Evolutionary conservation across 345 rosid genomes (phyloP), one percentile per base, ranked within the genome.

Genomic region (Eucalyptus caleyi): DNA sequence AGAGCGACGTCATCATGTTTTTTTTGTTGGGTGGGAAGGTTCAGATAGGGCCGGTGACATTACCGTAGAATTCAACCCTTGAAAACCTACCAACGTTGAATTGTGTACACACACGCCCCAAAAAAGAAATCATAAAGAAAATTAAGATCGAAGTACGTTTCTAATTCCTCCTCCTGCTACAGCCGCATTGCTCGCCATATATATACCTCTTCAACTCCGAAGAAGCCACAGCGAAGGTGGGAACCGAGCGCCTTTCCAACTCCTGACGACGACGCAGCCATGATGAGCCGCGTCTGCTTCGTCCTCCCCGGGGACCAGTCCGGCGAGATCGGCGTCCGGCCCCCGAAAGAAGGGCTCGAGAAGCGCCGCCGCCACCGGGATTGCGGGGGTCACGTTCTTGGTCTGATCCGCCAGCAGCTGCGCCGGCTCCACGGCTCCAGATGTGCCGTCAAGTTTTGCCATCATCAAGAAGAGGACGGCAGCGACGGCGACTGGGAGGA

Each of bases 241-340:
- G 47, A 77, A 21, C 85, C 85, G 27, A 77, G 85, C 47, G 16
- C 24, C 24, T 23, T 77, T 77, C 30, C 47, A 15, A 26, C 27
- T 26, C 24, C 27, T 40, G 59, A 53, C 21, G 47, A 40, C 88
- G 27, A 5, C 62, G 65, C 88, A 27, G 86, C 90, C 93, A 95
- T 93, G 96, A 89, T 93, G 3, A 90, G 89, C 85, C 95, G 96
- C 87, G 94, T 97, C 88, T 95, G 99, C 92, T 93, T 95, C 92
- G 65, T 95, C 34, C 83, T 95, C 32, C 99, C 97, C 0, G 92
- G 93, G 10, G 97, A 95, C 21, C 16, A 12, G 85, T 92, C 93
- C 59, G 93, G 91, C 86, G 97, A 96, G 90, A 86, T 92, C 87
- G 6, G 24, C 45, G 16, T 24, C 23, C 65, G 45, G 85, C 90